phyloP scores from a whole-genome alignment of 345 rosid genomes.

The Citrus reticulata region DNA sequence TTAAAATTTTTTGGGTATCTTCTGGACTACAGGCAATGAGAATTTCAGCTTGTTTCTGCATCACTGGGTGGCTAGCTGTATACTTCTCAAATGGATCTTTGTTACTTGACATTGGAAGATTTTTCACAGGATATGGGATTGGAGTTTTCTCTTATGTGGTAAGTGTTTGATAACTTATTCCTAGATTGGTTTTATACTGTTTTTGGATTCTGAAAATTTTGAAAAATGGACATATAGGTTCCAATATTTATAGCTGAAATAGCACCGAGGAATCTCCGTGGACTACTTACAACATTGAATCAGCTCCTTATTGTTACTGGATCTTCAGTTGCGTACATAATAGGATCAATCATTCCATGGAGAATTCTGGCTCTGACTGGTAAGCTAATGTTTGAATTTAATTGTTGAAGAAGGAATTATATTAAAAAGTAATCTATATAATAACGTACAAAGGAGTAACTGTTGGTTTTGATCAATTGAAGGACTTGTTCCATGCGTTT shows the following conservation, averaged over 20 bases:
- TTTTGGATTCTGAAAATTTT: no score
- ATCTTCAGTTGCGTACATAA: slow-evolving; percentile 55
- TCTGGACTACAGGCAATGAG: slow-evolving; percentile 69
- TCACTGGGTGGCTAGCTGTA: slow-evolving; percentile 78
- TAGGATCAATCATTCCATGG: slow-evolving; percentile 74
- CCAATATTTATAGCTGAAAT: slow-evolving; percentile 91
- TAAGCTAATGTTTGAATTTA: slow-evolving; percentile 21
- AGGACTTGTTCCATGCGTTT: slow-evolving; percentile 74
- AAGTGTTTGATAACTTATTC: slow-evolving; percentile 10
- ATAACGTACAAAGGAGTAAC: slow-evolving; percentile 4
- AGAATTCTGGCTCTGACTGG: slow-evolving; percentile 76
- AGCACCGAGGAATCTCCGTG: slow-evolving; percentile 84
- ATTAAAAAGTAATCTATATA: not conserved
- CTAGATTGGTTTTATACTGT: not conserved
- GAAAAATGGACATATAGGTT: slow-evolving; percentile 36
- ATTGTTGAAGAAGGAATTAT: not conserved
- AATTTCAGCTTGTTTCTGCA: slow-evolving; percentile 70
- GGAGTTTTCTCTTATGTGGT: slow-evolving; percentile 95
- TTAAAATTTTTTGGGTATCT: not conserved
- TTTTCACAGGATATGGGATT: slow-evolving; percentile 83
- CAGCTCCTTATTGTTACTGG: slow-evolving; percentile 85
- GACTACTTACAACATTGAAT: slow-evolving; percentile 84
- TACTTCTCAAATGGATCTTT: slow-evolving; percentile 59
- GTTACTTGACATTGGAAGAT: slow-evolving; percentile 75
- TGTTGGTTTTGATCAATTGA: slow-evolving; percentile 14